These are phyloP conservation scores for Cyclocybe aegerita DNA, from an alignment of 768 basidiomycete species.

Conservation along the genomic window DNA sequence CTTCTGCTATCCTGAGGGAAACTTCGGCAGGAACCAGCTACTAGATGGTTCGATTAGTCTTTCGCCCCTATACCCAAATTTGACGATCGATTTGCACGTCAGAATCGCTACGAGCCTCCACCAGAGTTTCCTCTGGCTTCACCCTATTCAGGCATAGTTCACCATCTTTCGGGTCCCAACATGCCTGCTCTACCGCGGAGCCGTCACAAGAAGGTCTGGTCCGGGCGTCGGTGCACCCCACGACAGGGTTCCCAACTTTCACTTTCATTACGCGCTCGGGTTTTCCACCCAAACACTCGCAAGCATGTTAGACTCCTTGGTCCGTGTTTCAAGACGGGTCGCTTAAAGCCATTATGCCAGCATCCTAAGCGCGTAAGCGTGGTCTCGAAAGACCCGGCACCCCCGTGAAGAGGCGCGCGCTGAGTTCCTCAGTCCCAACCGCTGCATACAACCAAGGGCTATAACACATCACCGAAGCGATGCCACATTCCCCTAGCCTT, in stretches of 20 bases:
- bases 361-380: conserved; percentile 69
- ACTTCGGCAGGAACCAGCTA: conserved; percentile 92
- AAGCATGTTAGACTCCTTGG: conserved; percentile 85
- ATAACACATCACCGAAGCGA: conserved; percentile 68
- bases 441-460: conserved; percentile 53
- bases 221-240: conserved; percentile 75
- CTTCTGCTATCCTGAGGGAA: conserved; percentile 68
- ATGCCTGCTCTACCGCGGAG: conserved; percentile 79
- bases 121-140: conserved; percentile 96
- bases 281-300: conserved; percentile 79
- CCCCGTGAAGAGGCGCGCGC: conserved; percentile 56
- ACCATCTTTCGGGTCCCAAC: conserved; percentile 90
- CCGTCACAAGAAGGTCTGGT: conserved; percentile 72
- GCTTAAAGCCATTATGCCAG: conserved; percentile 78
- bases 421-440: conserved; percentile 64
- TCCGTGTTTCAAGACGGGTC: conserved; percentile 85
- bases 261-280: conserved; percentile 71
- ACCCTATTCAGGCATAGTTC: conserved; percentile 87
- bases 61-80: conserved; percentile 96
- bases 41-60: conserved; percentile 95
- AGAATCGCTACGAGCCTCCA: conserved; percentile 95
- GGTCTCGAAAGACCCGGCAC: conserved; percentile 49
- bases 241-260: conserved; percentile 63
- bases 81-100: conserved; percentile 95
- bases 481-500: conserved; percentile 62